Conservation (phyloP, 805 yeast species). For the Starmerella ratchasimensis region DNA sequence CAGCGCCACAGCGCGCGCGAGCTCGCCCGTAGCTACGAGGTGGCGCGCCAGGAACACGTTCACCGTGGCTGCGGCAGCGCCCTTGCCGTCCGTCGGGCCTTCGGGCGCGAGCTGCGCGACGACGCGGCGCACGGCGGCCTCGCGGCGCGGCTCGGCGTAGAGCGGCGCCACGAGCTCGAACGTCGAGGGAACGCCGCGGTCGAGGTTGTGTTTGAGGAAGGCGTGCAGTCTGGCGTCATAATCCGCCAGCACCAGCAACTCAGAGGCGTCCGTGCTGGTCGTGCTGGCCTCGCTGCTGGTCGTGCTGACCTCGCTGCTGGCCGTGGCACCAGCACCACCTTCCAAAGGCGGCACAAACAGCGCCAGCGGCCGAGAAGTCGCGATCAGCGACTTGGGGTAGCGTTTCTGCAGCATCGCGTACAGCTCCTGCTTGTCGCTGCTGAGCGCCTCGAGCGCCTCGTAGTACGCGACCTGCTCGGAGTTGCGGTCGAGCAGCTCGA, state of each 20-base stretch:
- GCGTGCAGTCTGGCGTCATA: conserved; percentile 27
- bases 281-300: not conserved
- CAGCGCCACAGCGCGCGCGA: conserved; percentile 39
- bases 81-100: conserved; percentile 16
- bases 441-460: conserved; percentile 41
- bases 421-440: conserved; percentile 35
- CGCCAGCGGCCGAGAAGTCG: conserved; percentile 56
- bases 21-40: conserved; percentile 42
- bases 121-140: conserved; percentile 1
- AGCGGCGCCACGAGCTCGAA: conserved; percentile 64
- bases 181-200: conserved; percentile 78
- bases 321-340: no score
- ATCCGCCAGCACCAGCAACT: conserved; percentile 26
- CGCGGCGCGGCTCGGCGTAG: conserved; percentile 11
- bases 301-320: not conserved
- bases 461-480: conserved; percentile 68
- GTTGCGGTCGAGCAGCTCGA: conserved; percentile 64
- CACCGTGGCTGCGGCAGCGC: conserved; percentile 6
- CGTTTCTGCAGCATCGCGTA: conserved; percentile 52
- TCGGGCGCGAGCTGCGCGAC: conserved; percentile 6
- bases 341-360: conserved; percentile 31
- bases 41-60: conserved; percentile 37
- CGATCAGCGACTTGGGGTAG: conserved; percentile 77
- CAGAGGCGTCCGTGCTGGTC: not conserved
- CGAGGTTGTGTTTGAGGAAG: conserved; percentile 50